Evolutionary conservation across 495 filamentous ascomycete species (phyloP).

Genomic region (Tuber borchii): DNA sequence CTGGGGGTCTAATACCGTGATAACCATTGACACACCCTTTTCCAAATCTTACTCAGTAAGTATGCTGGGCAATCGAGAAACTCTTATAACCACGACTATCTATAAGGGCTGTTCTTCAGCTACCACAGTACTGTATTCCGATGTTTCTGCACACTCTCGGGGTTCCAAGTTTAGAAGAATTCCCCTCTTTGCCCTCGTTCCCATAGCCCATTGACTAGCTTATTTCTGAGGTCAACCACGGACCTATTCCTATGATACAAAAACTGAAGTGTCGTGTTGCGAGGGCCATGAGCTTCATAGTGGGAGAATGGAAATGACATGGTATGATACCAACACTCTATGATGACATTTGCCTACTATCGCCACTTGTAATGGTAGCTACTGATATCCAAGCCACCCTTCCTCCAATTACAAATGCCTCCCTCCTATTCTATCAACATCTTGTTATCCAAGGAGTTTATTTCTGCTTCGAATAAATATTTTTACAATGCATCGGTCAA

Average conservation of each 20-base stretch:
- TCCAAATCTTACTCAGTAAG: not conserved
- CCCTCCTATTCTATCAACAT: conserved; percentile 24
- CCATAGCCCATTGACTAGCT: not conserved
- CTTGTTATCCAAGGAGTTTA: conserved; percentile 5
- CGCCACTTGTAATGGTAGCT: conserved; percentile 12
- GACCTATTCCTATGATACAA: not conserved
- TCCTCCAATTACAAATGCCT: not conserved
- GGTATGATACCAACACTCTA: conserved; percentile 33
- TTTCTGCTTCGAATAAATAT: conserved; percentile 10
- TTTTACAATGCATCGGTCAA: conserved; percentile 91
- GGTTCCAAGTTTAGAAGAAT: not conserved
- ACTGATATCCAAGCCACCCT: not conserved
- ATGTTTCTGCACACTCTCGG: not conserved
- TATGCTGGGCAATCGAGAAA: not conserved
- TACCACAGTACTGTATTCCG: not conserved
- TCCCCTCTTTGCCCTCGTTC: not conserved
- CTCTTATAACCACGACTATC: not conserved
- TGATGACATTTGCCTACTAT: conserved; percentile 37
- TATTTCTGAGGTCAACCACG: not conserved
- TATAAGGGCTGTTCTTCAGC: not conserved
- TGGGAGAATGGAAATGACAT: conserved; percentile 20
- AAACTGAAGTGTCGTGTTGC: conserved; percentile 8
- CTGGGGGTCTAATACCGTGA: not conserved
- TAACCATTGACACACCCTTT: not conserved
- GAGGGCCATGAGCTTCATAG: conserved; percentile 11